Evolutionary conservation across 441 rosid species (phyloP).

Genomic region (Croton setiger): DNA sequence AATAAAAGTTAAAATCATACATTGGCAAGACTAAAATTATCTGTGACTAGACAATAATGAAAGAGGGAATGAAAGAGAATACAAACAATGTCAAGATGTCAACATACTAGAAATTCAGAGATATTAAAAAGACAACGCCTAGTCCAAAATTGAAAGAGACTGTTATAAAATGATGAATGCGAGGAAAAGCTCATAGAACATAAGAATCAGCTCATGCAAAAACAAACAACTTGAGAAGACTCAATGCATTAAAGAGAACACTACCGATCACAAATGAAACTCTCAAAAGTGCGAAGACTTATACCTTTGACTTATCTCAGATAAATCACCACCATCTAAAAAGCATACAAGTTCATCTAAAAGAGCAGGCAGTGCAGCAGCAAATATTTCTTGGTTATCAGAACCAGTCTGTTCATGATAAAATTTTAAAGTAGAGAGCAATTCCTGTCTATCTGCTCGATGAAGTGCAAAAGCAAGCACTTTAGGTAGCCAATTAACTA

Average conservation of each 20-base stretch:
- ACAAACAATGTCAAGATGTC: neutral
- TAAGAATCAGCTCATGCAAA: neutral
- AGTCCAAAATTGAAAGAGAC: neutral
- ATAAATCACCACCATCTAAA: conserved; percentile 66
- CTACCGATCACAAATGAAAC: no score
- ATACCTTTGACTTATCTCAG: conserved; percentile 82
- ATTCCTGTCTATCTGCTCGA: conserved; percentile 57
- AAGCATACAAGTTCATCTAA: conserved; percentile 96
- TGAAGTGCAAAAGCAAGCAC: conserved; percentile 96
- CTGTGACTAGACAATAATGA: neutral
- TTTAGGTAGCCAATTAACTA: conserved; percentile 91
- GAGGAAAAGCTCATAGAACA: neutral
- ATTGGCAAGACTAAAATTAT: conserved; percentile 5
- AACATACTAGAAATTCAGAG: neutral
- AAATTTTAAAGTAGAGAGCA: conserved; percentile 77
- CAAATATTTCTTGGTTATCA: conserved; percentile 84
- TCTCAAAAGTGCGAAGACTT: conserved; percentile 16
- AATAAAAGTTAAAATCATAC: conserved; percentile 6
- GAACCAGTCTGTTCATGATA: conserved; percentile 85
- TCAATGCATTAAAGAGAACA: no score
- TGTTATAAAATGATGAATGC: neutral
- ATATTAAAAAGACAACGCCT: neutral
- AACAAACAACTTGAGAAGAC: no score
- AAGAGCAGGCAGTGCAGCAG: conserved; percentile 97
- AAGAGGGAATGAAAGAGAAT: conserved; percentile 4